Conservation (phyloP, 2,329 filamentous ascomycete species). For the Fusarium succisae region DNA sequence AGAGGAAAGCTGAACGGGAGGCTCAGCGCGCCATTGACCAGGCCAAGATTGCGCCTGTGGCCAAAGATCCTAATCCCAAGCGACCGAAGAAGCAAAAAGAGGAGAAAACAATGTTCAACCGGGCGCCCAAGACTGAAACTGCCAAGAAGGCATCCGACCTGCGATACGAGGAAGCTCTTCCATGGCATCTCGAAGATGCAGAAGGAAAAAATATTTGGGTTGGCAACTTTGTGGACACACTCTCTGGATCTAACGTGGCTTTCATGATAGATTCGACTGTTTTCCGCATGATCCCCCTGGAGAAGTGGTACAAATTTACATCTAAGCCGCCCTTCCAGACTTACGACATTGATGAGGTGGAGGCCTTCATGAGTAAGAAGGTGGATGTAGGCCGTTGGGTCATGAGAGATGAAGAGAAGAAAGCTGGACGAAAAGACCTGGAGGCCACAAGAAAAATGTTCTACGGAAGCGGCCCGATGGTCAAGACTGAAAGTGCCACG, state of each 20-base stretch:
- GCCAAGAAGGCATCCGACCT: constrained; percentile 77
- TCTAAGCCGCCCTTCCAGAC: constrained; percentile 82
- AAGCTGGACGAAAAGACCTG: constrained; percentile 64
- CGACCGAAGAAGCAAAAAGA: constrained; percentile 72
- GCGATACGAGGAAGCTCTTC: constrained; percentile 93
- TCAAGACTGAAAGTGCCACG: constrained; percentile 75
- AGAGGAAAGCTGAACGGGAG: constrained; percentile 80
- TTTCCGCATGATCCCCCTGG: constrained; percentile 88
- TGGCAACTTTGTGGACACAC: constrained; percentile 86
- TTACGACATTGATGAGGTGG: constrained; percentile 84
- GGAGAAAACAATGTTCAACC: constrained; percentile 88
- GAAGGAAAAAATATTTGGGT: constrained; percentile 96
- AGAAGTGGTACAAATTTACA: constrained; percentile 94
- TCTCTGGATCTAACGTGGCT: constrained; percentile 87
- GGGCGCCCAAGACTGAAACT: constrained; percentile 81
- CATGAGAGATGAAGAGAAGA: constrained; percentile 73
- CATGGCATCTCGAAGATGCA: constrained; percentile 97
- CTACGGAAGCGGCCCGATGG: constrained; percentile 62
- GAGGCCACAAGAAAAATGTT: constrained; percentile 65
- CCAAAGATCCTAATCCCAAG: constrained; percentile 64
- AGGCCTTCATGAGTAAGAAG: constrained; percentile 83
- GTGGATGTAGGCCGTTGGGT: constrained; percentile 82
- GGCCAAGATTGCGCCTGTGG: constrained; percentile 90
- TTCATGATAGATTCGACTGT: constrained; percentile 74
- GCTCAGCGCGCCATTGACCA: constrained; percentile 87